A percentile compares a stretch with the other conserved stretches of the same genome.
phyloP scores from a whole-genome alignment of 352 stramenopile genomes.

The Globisporangium yorkense region DNA sequence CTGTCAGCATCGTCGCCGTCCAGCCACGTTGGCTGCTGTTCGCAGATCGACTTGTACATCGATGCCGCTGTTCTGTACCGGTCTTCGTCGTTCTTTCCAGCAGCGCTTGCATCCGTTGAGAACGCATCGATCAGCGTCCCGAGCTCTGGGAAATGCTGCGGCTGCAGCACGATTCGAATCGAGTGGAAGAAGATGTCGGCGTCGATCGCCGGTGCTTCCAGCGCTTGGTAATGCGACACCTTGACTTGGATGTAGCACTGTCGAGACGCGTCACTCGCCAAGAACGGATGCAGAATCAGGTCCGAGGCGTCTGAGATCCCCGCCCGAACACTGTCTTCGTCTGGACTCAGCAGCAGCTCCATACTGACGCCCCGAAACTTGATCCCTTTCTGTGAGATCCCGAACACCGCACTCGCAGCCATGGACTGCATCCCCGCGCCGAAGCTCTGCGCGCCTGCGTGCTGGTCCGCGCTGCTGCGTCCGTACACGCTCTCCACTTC shows the following conservation, averaged over 20 bases:
- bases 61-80: slow-evolving; percentile 25
- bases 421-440: slow-evolving; percentile 60
- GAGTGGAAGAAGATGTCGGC: slow-evolving; percentile 82
- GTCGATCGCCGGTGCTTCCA: slow-evolving; percentile 67
- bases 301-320: slow-evolving; percentile 25
- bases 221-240: slow-evolving; percentile 66
- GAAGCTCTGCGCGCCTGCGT: slow-evolving; percentile 28
- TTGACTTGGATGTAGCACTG: slow-evolving; percentile 85
- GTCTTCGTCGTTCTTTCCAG: slow-evolving; percentile 15
- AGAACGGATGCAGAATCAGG: slow-evolving; percentile 55
- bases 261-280: slow-evolving; percentile 53
- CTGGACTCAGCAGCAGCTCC: slow-evolving; percentile 63
- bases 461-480: slow-evolving; percentile 28
- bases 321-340: slow-evolving; percentile 28
- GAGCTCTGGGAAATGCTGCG: slow-evolving; percentile 75
- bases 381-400: slow-evolving; percentile 80
- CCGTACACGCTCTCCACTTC: slow-evolving; percentile 74
- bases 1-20: slow-evolving; percentile 31
- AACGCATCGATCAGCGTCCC: slow-evolving; percentile 66
- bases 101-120: slow-evolving; percentile 13
- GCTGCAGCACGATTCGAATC: slow-evolving; percentile 70
- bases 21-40: slow-evolving; percentile 55
- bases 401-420: slow-evolving; percentile 72
- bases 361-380: slow-evolving; percentile 82
- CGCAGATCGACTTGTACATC: slow-evolving; percentile 78